Conservation (phyloP, 2,329 filamentous ascomycete genomes). For the Ilyonectria mors-panacis region DNA sequence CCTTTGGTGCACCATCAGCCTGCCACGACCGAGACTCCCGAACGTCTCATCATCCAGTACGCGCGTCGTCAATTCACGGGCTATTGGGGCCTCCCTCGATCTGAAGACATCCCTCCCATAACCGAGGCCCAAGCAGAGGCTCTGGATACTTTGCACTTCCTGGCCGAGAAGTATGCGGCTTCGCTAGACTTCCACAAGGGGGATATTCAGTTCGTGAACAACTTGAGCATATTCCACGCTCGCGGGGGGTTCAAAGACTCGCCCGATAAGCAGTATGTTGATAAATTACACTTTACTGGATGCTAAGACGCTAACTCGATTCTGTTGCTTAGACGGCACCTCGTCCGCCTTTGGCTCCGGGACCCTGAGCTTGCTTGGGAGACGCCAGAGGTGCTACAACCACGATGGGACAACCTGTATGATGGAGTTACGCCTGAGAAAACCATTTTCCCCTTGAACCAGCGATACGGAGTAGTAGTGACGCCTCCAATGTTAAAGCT, state of each 20-base stretch:
- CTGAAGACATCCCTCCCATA: conserved; percentile 68
- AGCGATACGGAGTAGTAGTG: conserved; percentile 46
- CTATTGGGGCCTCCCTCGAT: conserved; percentile 69
- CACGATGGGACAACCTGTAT: conserved; percentile 69
- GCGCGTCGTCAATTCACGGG: conserved; percentile 72
- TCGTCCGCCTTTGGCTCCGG: conserved; percentile 66
- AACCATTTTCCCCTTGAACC: conserved; percentile 70
- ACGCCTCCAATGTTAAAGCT: conserved; percentile 33
- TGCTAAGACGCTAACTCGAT: conserved; percentile 36
- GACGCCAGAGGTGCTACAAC: conserved; percentile 60
- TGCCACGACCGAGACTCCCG: conserved; percentile 59
- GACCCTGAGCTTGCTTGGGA: conserved; percentile 66
- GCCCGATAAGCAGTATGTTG: conserved; percentile 59
- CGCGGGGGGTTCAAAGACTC: conserved; percentile 65
- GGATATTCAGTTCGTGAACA: conserved; percentile 70
- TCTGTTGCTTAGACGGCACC: conserved; percentile 60
- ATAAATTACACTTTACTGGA: background rate
- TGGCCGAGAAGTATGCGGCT: conserved; percentile 62
- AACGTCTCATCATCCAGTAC: conserved; percentile 73
- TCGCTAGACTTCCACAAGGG: conserved; percentile 64
- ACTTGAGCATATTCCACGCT: conserved; percentile 68
- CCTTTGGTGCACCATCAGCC: conserved; percentile 72
- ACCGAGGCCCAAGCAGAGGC: conserved; percentile 68
- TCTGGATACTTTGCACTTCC: conserved; percentile 65
- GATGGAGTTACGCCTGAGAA: conserved; percentile 65